These are phyloP conservation scores for Phytophthora fragariae DNA, from an alignment of 352 stramenopile species.

Conservation along the genomic window DNA sequence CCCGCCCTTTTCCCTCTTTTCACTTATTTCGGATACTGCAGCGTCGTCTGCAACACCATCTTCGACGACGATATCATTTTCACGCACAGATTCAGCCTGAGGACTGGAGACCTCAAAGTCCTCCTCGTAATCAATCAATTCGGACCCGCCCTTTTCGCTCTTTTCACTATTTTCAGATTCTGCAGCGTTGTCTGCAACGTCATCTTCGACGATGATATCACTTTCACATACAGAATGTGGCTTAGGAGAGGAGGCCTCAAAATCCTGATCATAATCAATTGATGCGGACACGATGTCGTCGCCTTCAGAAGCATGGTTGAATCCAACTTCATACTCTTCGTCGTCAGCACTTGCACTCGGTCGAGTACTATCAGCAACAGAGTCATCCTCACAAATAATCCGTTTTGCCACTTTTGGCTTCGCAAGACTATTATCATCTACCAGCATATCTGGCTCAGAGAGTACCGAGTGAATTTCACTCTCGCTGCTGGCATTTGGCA, in stretches of 20 bases:
- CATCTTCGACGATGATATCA: background rate
- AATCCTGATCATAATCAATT: slow-evolving; percentile 56
- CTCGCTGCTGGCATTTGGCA: background rate
- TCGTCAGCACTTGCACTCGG: no score
- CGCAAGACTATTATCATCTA: background rate
- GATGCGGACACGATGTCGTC: slow-evolving; percentile 13
- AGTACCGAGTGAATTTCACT: slow-evolving; percentile 18
- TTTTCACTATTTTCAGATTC: slow-evolving; percentile 1
- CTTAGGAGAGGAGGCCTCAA: slow-evolving; percentile 44
- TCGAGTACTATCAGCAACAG: no score
- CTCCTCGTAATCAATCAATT: no score
- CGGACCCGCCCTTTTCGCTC: background rate
- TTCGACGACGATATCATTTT: background rate
- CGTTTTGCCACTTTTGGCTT: slow-evolving; percentile 7
- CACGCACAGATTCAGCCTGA: no score
- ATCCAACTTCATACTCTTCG: no score
- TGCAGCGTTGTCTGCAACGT: slow-evolving; percentile 11
- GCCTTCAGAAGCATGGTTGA: no score
- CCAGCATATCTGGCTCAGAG: background rate
- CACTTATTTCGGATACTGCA: background rate
- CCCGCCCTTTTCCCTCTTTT: slow-evolving; percentile 1
- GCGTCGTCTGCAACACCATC: slow-evolving; percentile 13
- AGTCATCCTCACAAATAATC: no score
- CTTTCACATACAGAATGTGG: background rate
- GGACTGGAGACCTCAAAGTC: no score